Conservation (phyloP, 495 filamentous ascomycete species). For the Immersiella caudata region DNA sequence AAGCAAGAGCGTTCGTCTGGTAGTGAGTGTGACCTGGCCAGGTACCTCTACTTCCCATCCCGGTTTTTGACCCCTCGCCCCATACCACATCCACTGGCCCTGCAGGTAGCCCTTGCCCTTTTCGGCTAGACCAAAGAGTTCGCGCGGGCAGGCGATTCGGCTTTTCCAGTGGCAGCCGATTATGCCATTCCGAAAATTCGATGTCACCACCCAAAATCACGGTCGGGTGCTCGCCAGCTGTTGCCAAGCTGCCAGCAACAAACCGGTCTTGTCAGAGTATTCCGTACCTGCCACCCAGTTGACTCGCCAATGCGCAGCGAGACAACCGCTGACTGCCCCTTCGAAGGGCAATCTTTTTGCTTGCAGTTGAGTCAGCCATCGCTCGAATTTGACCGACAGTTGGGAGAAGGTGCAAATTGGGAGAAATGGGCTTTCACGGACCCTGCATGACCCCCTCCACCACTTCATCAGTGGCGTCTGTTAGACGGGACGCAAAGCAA, state of each 20-base stretch:
- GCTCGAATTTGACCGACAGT: slow-evolving; percentile 25
- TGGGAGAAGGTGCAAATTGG: slow-evolving; percentile 20
- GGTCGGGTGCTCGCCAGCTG: slow-evolving; percentile 9
- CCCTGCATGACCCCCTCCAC: slow-evolving; percentile 44
- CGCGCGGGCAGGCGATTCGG: slow-evolving; percentile 19
- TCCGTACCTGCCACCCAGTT: slow-evolving; percentile 5
- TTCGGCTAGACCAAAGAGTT: slow-evolving; percentile 16
- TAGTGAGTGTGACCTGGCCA: slow-evolving; percentile 10
- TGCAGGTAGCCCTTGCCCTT: slow-evolving; percentile 14
- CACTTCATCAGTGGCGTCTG: slow-evolving; percentile 49
- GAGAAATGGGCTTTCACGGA: slow-evolving; percentile 19
- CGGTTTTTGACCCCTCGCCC: slow-evolving; percentile 8
- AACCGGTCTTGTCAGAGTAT: neutral
- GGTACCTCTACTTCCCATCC: slow-evolving; percentile 17
- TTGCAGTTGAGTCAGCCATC: slow-evolving; percentile 15
- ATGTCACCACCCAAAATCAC: slow-evolving; percentile 25
- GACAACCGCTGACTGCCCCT: neutral
- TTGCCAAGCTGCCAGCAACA: slow-evolving; percentile 7
- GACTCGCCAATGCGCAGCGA: neutral
- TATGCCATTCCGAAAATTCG: slow-evolving; percentile 39
- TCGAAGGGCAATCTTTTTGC: neutral
- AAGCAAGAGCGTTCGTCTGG: neutral
- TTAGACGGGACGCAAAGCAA: slow-evolving; percentile 32
- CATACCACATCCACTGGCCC: slow-evolving; percentile 9
- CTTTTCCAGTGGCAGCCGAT: slow-evolving; percentile 20